Base-by-base conservation (phyloP, 345 rosid species). In the Barbarea vulgaris region DNA sequence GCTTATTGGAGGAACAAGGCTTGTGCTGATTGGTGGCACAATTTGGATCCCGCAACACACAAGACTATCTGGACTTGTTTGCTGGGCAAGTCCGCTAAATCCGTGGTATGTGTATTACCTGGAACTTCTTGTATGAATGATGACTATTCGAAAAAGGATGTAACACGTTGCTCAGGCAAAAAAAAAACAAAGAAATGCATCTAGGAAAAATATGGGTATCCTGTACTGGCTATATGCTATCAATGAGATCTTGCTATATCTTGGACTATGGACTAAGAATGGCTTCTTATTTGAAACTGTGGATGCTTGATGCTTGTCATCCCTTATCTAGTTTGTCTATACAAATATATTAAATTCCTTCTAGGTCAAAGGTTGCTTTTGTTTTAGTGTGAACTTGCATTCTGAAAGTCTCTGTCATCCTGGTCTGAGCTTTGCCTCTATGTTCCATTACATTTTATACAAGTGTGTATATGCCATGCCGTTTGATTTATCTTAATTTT, bases 1-100 rank as follows among this genome's bases (percentile, higher is more conserved):
- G 81, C 86, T 51, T 94, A 83, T 76, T 94, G 97, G 96, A 91
- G 98, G 88, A 89, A 83, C 84, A 89, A 86, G 75, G 93, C 93
- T 13, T 91, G 91, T 65, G 51, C 78, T 14, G 95, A 94, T 74
- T 94, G 98, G 98, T 94, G 98, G 98, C 21, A 42, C 56, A 87
- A 85, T 70, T 80, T 94, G 84, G 89, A 85, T 72, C 77, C 70
- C 36, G 77, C 73, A 36, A 70, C 63, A 37, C 89, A 86, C 58
- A 85, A 67, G 80, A 87, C 86, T 42, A 67, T 88, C 10, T 73
- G 87, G 80, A 79, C 64, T 61, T 59, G 70, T 4, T 74, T 72
- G 24, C 39, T 94, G 1, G 97, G 89, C 21, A 91, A 91, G 85
- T 72, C 95, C 9, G 87, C 93, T 39, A 91, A 88, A 73, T 74